Evolutionary conservation across 2,329 filamentous ascomycete species (phyloP).

Genomic region (Exophiala phaeomuriformis): DNA sequence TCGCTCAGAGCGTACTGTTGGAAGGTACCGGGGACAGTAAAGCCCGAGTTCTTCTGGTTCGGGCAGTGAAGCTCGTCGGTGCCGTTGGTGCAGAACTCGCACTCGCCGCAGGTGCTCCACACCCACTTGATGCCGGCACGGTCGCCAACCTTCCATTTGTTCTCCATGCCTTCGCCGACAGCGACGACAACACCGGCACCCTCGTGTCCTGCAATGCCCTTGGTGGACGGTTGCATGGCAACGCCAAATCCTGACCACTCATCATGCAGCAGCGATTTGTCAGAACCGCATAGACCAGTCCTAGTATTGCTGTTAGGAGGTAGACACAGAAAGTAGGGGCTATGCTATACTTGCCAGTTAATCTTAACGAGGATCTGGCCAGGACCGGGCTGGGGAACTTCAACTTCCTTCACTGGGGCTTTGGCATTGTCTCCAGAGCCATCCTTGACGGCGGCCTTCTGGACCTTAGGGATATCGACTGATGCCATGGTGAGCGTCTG

Average conservation of each 20-base stretch:
- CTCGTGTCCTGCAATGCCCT: slow-evolving; percentile 44
- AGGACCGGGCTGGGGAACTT: slow-evolving; percentile 69
- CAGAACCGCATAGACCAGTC: slow-evolving; percentile 80
- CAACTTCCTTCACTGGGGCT: slow-evolving; percentile 48
- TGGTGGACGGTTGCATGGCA: slow-evolving; percentile 20
- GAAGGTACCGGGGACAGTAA: slow-evolving; percentile 35
- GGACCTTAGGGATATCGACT: slow-evolving; percentile 24
- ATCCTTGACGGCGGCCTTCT: slow-evolving; percentile 24
- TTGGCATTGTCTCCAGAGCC: slow-evolving; percentile 21
- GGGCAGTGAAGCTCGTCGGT: slow-evolving; percentile 34
- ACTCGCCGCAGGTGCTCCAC: slow-evolving; percentile 75
- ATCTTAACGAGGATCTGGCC: slow-evolving; percentile 89
- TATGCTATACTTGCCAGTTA: slow-evolving; percentile 53
- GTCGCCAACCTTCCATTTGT: slow-evolving; percentile 71
- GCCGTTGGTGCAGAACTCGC: slow-evolving; percentile 62
- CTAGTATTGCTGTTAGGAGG: slow-evolving; percentile 10
- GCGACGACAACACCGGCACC: slow-evolving; percentile 78
- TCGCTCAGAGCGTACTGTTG: slow-evolving; percentile 34
- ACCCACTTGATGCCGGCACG: slow-evolving; percentile 87
- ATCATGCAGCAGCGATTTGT: slow-evolving; percentile 36
- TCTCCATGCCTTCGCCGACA: slow-evolving; percentile 62
- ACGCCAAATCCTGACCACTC: slow-evolving; percentile 24
- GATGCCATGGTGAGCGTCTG: slow-evolving; percentile 14
- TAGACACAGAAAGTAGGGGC: not conserved
- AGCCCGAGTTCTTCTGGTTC: slow-evolving; percentile 34